Evolutionary conservation across 176 grass and related monocot genomes (phyloP).

Genomic region (Elymus sibiricus): DNA sequence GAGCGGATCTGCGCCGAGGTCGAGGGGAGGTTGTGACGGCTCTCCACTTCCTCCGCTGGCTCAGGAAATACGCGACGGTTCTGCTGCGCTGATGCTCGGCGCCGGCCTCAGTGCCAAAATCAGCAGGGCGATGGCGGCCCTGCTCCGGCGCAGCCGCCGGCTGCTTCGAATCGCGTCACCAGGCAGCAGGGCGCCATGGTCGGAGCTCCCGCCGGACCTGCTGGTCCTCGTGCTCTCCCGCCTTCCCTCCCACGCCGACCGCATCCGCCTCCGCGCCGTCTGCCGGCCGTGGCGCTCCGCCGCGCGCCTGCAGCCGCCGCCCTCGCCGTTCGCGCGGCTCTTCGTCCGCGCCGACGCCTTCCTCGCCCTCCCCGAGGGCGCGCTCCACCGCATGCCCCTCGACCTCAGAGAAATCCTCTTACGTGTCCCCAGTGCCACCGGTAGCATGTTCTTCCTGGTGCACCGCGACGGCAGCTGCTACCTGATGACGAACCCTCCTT

Average conservation of each 20-base stretch:
- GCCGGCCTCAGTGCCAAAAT: not conserved
- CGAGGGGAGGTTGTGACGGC: too few relatives aligned
- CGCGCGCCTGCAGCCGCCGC: not conserved
- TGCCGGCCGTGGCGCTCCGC: not conserved
- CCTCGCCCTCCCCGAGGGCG: not conserved
- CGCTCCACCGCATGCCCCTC: not conserved
- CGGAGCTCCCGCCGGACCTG: not conserved
- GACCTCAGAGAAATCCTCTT: not conserved
- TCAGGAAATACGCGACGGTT: too few relatives aligned
- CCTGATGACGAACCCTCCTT: not conserved
- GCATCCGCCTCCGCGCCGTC: not conserved
- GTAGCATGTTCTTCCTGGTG: not conserved
- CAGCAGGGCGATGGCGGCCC: not conserved
- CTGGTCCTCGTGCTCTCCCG: not conserved
- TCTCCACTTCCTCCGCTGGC: too few relatives aligned
- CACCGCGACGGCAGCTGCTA: not conserved
- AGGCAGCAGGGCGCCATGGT: not conserved
- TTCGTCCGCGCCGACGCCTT: not conserved
- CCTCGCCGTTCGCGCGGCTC: not conserved
- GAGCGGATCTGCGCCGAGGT: not conserved
- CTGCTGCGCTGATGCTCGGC: not conserved
- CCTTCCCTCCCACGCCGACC: not conserved
- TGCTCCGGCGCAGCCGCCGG: not conserved
- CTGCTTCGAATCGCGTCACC: not conserved
- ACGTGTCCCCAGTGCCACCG: not conserved